Percentiles rank a stretch among this genome's conserved stretches.
These are phyloP conservation scores for Syncephalastrum contaminatum DNA, from an alignment of 371 early-diverging fungal species.

Conservation along the genomic window DNA sequence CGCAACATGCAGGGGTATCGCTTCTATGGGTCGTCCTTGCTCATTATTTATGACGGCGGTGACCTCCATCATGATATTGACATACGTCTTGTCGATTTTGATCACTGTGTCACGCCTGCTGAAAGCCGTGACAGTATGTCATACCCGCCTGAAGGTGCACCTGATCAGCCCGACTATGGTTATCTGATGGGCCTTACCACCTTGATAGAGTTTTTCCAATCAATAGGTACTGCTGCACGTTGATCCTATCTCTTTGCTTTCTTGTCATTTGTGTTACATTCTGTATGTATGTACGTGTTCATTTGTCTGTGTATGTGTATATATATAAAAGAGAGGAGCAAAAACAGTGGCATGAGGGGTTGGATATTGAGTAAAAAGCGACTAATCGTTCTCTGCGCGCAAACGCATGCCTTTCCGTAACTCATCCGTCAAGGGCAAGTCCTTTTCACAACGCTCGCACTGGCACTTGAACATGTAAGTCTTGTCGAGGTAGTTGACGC, in stretches of 20 bases:
- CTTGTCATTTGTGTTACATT: not conserved
- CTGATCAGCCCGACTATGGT: constrained; percentile 66
- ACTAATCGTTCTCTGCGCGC: constrained; percentile 27
- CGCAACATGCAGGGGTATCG: constrained; percentile 72
- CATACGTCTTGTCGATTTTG: constrained; percentile 91
- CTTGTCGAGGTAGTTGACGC: constrained; percentile 56
- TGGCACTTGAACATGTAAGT: constrained; percentile 61
- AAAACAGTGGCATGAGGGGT: no score
- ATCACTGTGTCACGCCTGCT: constrained; percentile 60
- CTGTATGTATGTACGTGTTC: no score
- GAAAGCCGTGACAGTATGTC: constrained; percentile 23
- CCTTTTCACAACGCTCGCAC: constrained; percentile 59
- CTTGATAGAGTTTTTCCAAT: constrained; percentile 57
- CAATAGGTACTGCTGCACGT: constrained; percentile 18
- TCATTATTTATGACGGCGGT: constrained; percentile 45
- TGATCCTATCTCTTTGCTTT: not conserved
- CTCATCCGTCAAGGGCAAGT: constrained; percentile 49
- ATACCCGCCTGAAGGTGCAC: constrained; percentile 61
- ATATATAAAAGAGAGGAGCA: no score
- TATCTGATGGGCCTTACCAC: constrained; percentile 68
- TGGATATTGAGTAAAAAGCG: not conserved
- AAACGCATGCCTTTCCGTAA: constrained; percentile 43
- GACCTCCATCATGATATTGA: constrained; percentile 33
- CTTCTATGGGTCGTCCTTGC: constrained; percentile 85
- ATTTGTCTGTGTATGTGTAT: no score